Percentiles rank a stretch among this genome's conserved stretches.
Conservation (phyloP, 2,329 filamentous ascomycete species). For the Aspergillus fumigatiaffinis region DNA sequence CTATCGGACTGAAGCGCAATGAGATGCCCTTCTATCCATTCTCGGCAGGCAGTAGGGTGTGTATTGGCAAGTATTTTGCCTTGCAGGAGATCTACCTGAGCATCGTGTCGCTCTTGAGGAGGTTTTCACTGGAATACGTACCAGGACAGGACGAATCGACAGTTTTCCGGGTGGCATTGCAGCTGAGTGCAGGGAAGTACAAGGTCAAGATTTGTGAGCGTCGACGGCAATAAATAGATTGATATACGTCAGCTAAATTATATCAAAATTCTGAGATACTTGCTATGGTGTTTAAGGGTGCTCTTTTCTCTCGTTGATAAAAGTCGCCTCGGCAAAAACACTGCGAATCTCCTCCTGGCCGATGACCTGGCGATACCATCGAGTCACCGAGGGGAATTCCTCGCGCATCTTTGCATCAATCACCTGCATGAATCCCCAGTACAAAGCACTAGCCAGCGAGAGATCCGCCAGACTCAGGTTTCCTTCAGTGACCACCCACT, state of each 20-base stretch:
- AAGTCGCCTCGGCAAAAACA: conserved; percentile 26
- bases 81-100: conserved; percentile 1
- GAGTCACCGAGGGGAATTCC: conserved; percentile 19
- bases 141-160: not conserved
- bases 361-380: conserved; percentile 21
- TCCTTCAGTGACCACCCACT: conserved; percentile 21
- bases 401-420: conserved; percentile 26
- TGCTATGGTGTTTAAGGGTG: not conserved
- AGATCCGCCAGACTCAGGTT: conserved; percentile 29
- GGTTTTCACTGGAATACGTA: not conserved
- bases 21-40: not conserved
- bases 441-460: conserved; percentile 18
- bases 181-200: not conserved
- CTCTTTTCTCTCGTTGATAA: conserved; percentile 19
- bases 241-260: not conserved
- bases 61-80: conserved; percentile 1
- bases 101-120: not conserved
- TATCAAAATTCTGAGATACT: not conserved
- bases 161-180: not conserved
- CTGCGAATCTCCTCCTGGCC: conserved; percentile 21
- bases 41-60: not conserved
- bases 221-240: too few relatives aligned
- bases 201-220: not conserved
- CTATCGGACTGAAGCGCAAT: not conserved
- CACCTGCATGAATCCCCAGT: conserved; percentile 21